Base-by-base conservation (phyloP, 2,329 filamentous ascomycete genomes). In the Chaetomiaceae sp. region DNA sequence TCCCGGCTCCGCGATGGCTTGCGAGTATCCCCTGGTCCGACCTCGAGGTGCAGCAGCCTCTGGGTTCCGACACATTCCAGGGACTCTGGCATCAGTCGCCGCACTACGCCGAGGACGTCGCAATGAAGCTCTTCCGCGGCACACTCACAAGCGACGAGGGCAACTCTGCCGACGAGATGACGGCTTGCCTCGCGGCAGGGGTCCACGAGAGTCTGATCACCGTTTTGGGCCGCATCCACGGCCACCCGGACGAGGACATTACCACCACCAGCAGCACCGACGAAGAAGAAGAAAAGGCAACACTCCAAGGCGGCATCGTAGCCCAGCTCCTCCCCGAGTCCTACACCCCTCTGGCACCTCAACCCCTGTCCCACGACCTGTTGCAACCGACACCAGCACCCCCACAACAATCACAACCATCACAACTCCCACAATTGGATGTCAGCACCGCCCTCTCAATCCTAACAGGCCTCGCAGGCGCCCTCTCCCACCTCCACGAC, bases 61-160 rank as follows among this genome's bases (percentile, higher is more conserved):
- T 77, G 1, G 74, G 73, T 7, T 68, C 75, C 56, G 74, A 75
- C 17, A 76, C 77, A 48, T 75, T 68, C 19, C 70, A 68, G 45
- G 75, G 69, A 1, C 51, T 63, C 3, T 74, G 72, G 70, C 67
- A 64, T 23, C 58, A 59, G 6, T 57, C 59, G 2, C 60, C 57
- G 9, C 60, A 63, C 3, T 60, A 63, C 23, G 63, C 48, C 4
- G 67, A 70, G 33, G 64, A 72, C 12, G 75, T 78, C 0, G 75
- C 75, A 2, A 68, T 78, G 62, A 77, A 78, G 59, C 63, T 78
- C 6, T 78, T 78, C 65, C 72, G 71, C 37, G 75, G 74, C n/a
- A 65, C 69, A 8, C 65, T 76, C 11, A 75, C 75, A 8, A 74
- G 70, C 29, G 43, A 51, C 57, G 75, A 77, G 55, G 75, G 76